phyloP scores from a whole-genome alignment of 2,329 filamentous ascomycete genomes.

The Penicillium sp. region DNA sequence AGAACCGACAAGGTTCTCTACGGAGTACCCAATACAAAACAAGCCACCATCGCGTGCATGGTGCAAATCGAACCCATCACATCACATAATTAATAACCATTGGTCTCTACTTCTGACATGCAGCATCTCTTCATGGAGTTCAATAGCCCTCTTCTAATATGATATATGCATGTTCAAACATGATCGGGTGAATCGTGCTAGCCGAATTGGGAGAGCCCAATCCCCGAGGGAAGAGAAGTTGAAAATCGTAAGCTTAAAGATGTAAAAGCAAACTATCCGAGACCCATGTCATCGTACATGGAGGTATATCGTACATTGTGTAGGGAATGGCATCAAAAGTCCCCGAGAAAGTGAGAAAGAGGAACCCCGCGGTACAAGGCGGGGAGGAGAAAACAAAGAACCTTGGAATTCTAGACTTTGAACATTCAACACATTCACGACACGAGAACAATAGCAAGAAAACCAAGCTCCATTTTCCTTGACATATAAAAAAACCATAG shows the following conservation, averaged over 20 bases:
- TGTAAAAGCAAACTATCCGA: not conserved
- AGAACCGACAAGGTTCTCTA: not conserved
- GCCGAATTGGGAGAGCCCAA: not conserved
- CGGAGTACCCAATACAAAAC: not conserved
- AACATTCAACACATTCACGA: slow-evolving; percentile 1
- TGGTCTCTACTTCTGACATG: slow-evolving; percentile 3
- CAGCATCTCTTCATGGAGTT: slow-evolving; percentile 5
- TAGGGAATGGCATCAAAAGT: not conserved
- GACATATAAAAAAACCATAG: not conserved
- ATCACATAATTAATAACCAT: slow-evolving; percentile 2
- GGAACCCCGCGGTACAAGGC: not conserved
- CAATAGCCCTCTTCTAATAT: not conserved
- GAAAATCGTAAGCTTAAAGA: not conserved
- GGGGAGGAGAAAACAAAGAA: slow-evolving; percentile 1
- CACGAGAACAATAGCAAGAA: slow-evolving; percentile 13
- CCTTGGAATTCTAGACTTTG: not conserved
- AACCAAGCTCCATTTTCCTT: not conserved
- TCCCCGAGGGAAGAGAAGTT: not conserved
- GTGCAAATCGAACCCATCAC: not conserved
- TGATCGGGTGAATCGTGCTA: not conserved
- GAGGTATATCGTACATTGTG: no score
- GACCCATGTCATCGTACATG: not conserved
- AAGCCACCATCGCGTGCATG: not conserved
- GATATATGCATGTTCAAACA: not conserved
- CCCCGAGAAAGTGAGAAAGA: not conserved